Conservation (phyloP, 2,329 filamentous ascomycete genomes). For the Onygenales sp. region DNA sequence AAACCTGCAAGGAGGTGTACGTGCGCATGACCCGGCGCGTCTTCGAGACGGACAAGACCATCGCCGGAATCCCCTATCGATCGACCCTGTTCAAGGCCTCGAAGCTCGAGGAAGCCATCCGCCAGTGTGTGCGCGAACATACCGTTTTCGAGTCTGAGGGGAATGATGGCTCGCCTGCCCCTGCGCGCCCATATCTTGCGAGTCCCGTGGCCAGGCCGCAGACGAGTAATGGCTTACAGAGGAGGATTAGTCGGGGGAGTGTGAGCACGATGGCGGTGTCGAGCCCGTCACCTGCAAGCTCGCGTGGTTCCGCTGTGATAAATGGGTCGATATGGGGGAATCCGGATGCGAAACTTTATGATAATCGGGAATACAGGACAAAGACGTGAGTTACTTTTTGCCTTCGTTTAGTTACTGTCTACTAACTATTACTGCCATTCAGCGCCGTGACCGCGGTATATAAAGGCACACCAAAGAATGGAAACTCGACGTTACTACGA, state of each 20-base stretch:
- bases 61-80: conserved; percentile 88
- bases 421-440: conserved; percentile 6
- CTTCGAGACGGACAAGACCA: conserved; percentile 97
- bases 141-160: conserved; percentile 73
- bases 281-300: conserved; percentile 49
- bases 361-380: conserved; percentile 72
- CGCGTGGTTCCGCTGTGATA: conserved; percentile 40
- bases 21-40: conserved; percentile 89
- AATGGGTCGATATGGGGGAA: conserved; percentile 57
- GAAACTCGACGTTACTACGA: conserved; percentile 64
- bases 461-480: conserved; percentile 64
- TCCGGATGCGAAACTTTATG: conserved; percentile 78
- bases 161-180: conserved; percentile 51
- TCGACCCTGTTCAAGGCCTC: conserved; percentile 96
- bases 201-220: conserved; percentile 1
- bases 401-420: conserved; percentile 6
- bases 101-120: conserved; percentile 87
- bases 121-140: conserved; percentile 75
- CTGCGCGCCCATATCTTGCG: background rate
- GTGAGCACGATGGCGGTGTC: conserved; percentile 69
- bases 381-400: conserved; percentile 61
- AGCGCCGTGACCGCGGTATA: conserved; percentile 88
- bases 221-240: conserved; percentile 32
- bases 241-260: conserved; percentile 71
- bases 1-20: conserved; percentile 96